Evolutionary conservation across 176 grass and related monocot species (phyloP).

Genomic region (Poa annua): DNA sequence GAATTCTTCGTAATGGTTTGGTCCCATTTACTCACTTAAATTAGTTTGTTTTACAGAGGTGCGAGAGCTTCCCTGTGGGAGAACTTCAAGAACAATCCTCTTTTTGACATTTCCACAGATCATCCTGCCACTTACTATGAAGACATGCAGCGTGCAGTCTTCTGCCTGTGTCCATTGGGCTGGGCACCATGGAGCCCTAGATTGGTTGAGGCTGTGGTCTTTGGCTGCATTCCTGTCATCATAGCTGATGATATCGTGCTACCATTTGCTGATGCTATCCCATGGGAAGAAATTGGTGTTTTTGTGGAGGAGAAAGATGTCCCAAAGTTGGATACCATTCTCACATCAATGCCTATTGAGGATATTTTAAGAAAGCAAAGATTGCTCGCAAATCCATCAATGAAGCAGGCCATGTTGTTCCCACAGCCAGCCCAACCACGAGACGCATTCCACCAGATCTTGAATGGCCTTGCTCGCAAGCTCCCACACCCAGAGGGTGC

Average conservation of each 20-base stretch:
- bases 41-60: constrained; percentile 58
- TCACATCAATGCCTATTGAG: constrained; percentile 83
- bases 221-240: constrained; percentile 95
- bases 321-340: constrained; percentile 81
- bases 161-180: constrained; percentile 91
- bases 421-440: constrained; percentile 80
- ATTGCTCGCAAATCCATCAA: constrained; percentile 88
- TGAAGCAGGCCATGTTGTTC: constrained; percentile 95
- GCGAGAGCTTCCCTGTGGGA: constrained; percentile 90
- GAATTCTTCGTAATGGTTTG: neutral
- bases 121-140: constrained; percentile 94
- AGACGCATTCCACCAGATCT: constrained; percentile 94
- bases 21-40: constrained; percentile 40
- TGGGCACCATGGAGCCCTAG: constrained; percentile 99
- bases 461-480: constrained; percentile 93
- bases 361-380: constrained; percentile 95
- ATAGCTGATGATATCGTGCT: constrained; percentile 95
- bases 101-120: constrained; percentile 92
- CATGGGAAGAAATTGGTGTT: constrained; percentile 94
- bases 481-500: constrained; percentile 68
- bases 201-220: constrained; percentile 89
- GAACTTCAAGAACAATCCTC: constrained; percentile 96
- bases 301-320: constrained; percentile 91
- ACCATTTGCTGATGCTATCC: constrained; percentile 92
- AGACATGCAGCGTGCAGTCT: constrained; percentile 93